Evolutionary conservation across 1,284 basidiomycete species (phyloP).

Genomic region (Schizophyllum amplum): DNA sequence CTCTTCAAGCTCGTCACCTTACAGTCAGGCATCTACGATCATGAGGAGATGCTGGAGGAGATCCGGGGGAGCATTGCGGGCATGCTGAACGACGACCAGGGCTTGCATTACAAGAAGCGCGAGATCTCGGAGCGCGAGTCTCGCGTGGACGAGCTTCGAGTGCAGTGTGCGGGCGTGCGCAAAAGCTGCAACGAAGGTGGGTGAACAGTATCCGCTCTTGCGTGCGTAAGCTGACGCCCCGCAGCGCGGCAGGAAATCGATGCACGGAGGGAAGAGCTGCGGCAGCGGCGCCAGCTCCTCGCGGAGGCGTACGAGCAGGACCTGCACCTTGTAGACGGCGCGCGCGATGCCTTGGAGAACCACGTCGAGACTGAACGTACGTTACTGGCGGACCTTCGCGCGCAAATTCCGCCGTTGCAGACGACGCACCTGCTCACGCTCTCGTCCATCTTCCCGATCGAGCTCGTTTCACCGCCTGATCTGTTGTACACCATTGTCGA

Average conservation of each 20-base stretch:
- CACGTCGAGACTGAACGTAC: constrained; percentile 36
- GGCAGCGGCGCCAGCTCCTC: constrained; percentile 40
- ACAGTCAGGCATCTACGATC: constrained; percentile 62
- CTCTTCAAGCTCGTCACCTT: constrained; percentile 66
- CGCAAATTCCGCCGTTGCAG: constrained; percentile 46
- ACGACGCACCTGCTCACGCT: constrained; percentile 70
- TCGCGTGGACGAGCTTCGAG: constrained; percentile 38
- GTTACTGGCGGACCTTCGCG: constrained; percentile 32
- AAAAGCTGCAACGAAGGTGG: constrained; percentile 37
- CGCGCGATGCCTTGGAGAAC: constrained; percentile 26
- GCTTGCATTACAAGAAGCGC: constrained; percentile 39
- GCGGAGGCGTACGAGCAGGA: constrained; percentile 34
- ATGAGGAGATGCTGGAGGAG: constrained; percentile 48
- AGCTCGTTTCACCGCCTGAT: constrained; percentile 71
- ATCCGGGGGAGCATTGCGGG: constrained; percentile 49
- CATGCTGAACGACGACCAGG: constrained; percentile 34
- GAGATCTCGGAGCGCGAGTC: constrained; percentile 55
- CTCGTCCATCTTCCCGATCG: constrained; percentile 81
- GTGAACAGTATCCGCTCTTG: constrained; percentile 19
- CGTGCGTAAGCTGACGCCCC: constrained; percentile 7
- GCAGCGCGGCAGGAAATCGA: constrained; percentile 37
- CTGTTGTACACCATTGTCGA: constrained; percentile 79
- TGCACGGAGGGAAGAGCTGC: constrained; percentile 34
- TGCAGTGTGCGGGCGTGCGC: constrained; percentile 30
- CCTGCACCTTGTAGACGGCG: constrained; percentile 17